Evolutionary conservation across 75 land plant species (phyloP).

Genomic region (Sequoia sempervirens): DNA sequence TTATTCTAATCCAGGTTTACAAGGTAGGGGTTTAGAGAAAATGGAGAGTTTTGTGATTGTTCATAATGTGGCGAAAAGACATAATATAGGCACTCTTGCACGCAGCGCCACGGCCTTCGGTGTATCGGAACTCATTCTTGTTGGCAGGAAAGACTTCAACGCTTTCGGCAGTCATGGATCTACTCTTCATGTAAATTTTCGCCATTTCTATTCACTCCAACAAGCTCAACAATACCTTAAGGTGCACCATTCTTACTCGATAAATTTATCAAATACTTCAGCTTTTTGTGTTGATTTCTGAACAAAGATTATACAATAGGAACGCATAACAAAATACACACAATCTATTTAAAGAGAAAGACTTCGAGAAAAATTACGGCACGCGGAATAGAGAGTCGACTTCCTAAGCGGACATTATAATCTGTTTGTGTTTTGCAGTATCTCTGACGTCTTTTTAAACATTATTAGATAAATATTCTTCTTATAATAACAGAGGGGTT

Average conservation of each 20-base stretch:
- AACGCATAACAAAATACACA: neutral
- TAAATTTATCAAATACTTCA: neutral
- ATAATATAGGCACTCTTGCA: conserved; percentile 93
- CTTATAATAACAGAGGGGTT: no score
- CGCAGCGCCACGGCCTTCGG: conserved; percentile 95
- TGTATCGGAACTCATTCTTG: conserved; percentile 82
- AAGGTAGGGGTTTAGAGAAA: neutral
- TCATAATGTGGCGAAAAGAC: conserved; percentile 87
- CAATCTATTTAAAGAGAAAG: neutral
- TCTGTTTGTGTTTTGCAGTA: no score
- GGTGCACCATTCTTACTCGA: conserved; percentile 10
- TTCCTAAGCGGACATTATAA: no score
- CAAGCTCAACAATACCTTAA: conserved; percentile 71
- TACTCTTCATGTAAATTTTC: conserved; percentile 70
- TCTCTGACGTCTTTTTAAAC: no score
- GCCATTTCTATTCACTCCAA: conserved; percentile 84
- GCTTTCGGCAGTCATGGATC: conserved; percentile 98
- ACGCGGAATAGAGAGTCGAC: no score
- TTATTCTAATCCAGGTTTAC: no score
- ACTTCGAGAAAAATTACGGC: no score
- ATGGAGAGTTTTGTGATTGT: conserved; percentile 74
- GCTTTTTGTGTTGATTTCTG: neutral
- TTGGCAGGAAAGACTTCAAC: conserved; percentile 93
- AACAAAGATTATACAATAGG: neutral
- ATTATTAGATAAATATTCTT: no score